Base-by-base conservation (phyloP, 2,329 filamentous ascomycete species). In the Sclerotinia spermophila region DNA sequence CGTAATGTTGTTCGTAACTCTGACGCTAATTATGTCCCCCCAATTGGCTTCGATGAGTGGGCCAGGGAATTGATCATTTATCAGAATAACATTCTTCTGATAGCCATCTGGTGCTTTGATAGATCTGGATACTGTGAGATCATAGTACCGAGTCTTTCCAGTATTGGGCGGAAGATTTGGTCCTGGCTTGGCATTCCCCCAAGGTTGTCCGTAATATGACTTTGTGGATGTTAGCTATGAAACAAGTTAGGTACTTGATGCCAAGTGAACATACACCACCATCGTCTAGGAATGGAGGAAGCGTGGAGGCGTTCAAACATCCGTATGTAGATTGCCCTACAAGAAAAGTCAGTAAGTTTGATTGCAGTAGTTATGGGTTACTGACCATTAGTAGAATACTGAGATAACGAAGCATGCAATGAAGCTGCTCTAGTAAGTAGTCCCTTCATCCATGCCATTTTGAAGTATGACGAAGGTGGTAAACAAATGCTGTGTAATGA, bases 1-100 rank as follows among this genome's bases (percentile, higher is more conserved):
- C 21, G 82, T 86, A 21, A 93, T 86, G 64, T 88, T 86, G 80
- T 95, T 95, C 80, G 87, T 84, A 67, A 94, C 85, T 42, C 87
- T 88, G 48, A 92, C 86, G 65, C 90, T 81, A 59, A 88, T 83
- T 5, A 38, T 70, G 56, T 81, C 79, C 21, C 78, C 78, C 71
- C 71, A 79, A 60, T 80, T 78, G 1, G 78, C 78, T 67, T 79
- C 75, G 53, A 79, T 77, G 4, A 74, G 48, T 8, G 78, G 78
- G 17, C 78, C 79, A 3, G 78, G 79, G 55, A 76, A 79, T 61
- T 75, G 73, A 4, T 77, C 77, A 68, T 80, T 80, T 48, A 80
- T 75, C 15, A 79, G 45, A 27, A 80, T 84, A 70, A 93, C 86
- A 76, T 92, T 91, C 38, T 77, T 78, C 6, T 72, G 66, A 44